Percentiles rank a stretch among this genome's conserved stretches.
Evolutionary conservation across 108 stramenopile species (phyloP).

Genomic region (Chaetoceros muelleri): DNA sequence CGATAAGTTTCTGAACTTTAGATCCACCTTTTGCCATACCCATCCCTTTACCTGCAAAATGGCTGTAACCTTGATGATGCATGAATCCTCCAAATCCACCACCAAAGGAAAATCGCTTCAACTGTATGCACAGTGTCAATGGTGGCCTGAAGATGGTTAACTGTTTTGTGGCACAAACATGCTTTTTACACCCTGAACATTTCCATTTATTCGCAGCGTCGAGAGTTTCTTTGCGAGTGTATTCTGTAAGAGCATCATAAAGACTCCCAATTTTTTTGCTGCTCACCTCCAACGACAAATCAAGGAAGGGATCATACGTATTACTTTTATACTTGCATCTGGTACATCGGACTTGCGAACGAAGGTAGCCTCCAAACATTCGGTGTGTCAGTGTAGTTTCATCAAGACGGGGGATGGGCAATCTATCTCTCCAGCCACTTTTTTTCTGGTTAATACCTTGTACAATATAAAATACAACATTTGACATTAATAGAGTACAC

Average conservation of each 20-base stretch:
- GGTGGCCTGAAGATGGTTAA: constrained; percentile 78
- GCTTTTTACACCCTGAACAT: constrained; percentile 78
- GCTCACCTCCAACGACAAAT: constrained; percentile 85
- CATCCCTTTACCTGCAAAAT: constrained; percentile 18
- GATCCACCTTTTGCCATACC: constrained; percentile 33
- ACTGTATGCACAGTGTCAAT: constrained; percentile 81
- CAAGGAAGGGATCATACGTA: constrained; percentile 93
- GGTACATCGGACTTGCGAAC: constrained; percentile 77
- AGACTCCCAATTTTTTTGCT: constrained; percentile 58
- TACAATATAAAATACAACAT: not conserved
- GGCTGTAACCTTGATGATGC: constrained; percentile 8
- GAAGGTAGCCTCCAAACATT: constrained; percentile 90
- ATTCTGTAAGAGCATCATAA: constrained; percentile 60
- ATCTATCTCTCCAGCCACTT: constrained; percentile 72
- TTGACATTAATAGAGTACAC: not conserved
- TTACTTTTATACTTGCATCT: constrained; percentile 76
- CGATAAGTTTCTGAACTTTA: constrained; percentile 66
- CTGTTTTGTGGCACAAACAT: constrained; percentile 68
- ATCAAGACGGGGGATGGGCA: constrained; percentile 69
- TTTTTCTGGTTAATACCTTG: constrained; percentile 50
- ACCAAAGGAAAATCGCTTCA: constrained; percentile 89
- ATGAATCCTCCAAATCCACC: constrained; percentile 29
- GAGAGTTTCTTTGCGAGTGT: constrained; percentile 74
- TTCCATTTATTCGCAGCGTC: constrained; percentile 86
- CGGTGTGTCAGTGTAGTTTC: constrained; percentile 88